These are phyloP conservation scores for Inonotus obliquus DNA, from an alignment of 1,284 basidiomycete species.

Conservation along the genomic window DNA sequence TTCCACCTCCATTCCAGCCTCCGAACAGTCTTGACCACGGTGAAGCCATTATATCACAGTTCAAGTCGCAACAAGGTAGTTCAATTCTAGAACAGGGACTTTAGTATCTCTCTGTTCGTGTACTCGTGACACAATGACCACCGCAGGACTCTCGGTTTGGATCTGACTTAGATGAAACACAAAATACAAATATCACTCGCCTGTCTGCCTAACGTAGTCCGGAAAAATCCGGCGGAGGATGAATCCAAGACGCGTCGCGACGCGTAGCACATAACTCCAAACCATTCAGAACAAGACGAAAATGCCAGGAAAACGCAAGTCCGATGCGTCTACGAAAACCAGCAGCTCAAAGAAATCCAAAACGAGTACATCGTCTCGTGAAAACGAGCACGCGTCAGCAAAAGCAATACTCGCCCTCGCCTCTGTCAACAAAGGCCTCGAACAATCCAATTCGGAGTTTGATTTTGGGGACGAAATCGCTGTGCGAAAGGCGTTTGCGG, in stretches of 20 bases:
- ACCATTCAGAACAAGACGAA: no score
- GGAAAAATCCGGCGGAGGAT: neutral
- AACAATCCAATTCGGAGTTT: constrained; percentile 23
- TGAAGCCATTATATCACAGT: no score
- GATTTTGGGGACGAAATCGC: constrained; percentile 33
- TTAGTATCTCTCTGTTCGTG: no score
- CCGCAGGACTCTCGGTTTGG: no score
- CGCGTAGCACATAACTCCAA: neutral
- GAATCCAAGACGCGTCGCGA: neutral
- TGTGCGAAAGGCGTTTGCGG: constrained; percentile 30
- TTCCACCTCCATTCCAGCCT: no score
- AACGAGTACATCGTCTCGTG: constrained; percentile 3
- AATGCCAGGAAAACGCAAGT: constrained; percentile 34
- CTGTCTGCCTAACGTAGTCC: no score
- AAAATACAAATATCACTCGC: no score
- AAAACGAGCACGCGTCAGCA: constrained; percentile 29
- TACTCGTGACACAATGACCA: no score
- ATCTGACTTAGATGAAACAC: no score
- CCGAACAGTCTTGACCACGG: no score
- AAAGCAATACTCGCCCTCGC: constrained; percentile 34
- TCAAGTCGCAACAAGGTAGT: no score
- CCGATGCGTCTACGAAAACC: constrained; percentile 23
- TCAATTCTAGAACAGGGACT: no score
- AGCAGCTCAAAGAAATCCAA: constrained; percentile 31
- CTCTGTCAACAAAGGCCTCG: constrained; percentile 33